Percentiles rank a stretch among this genome's conserved stretches.
Conservation (phyloP, 345 rosid genomes). For the Erodium maritimum region DNA sequence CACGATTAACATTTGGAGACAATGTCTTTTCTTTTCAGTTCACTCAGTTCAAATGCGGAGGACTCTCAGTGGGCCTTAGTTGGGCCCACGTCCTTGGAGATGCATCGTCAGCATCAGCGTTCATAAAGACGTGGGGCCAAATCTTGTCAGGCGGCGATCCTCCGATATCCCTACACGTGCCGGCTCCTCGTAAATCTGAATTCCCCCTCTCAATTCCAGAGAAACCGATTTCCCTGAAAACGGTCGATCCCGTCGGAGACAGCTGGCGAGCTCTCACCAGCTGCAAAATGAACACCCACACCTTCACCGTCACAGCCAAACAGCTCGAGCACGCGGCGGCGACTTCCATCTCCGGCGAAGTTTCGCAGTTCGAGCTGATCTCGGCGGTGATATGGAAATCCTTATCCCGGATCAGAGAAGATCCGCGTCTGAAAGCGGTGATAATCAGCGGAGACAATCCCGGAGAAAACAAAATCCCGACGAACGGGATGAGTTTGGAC, state of each 20-base stretch:
- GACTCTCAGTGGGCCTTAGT: slow-evolving; percentile 47
- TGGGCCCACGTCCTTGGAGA: slow-evolving; percentile 88
- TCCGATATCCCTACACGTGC: slow-evolving; percentile 14
- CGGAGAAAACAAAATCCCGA: slow-evolving; percentile 6
- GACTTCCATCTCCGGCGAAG: background rate
- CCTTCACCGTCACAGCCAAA: slow-evolving; percentile 18
- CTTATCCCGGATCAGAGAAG: slow-evolving; percentile 15
- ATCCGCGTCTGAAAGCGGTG: too few species aligned
- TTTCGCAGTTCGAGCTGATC: slow-evolving; percentile 23
- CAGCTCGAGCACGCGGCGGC: slow-evolving; percentile 24
- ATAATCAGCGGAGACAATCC: slow-evolving; percentile 11
- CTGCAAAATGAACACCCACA: slow-evolving; percentile 24
- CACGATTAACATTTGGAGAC: too few species aligned
- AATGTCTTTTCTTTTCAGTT: too few species aligned
- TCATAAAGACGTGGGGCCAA: slow-evolving; percentile 40
- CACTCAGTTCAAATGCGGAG: slow-evolving; percentile 64
- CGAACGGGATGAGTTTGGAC: slow-evolving; percentile 29
- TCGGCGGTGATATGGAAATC: slow-evolving; percentile 55
- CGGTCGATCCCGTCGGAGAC: slow-evolving; percentile 41
- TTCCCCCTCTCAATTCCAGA: background rate
- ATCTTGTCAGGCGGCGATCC: slow-evolving; percentile 19
- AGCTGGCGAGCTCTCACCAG: slow-evolving; percentile 25
- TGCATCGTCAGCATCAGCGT: slow-evolving; percentile 35
- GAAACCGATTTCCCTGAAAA: slow-evolving; percentile 22
- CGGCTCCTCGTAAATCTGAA: background rate